Conservation (phyloP, 371 early-diverging fungal genomes). For the Syncephalis fuscata region DNA sequence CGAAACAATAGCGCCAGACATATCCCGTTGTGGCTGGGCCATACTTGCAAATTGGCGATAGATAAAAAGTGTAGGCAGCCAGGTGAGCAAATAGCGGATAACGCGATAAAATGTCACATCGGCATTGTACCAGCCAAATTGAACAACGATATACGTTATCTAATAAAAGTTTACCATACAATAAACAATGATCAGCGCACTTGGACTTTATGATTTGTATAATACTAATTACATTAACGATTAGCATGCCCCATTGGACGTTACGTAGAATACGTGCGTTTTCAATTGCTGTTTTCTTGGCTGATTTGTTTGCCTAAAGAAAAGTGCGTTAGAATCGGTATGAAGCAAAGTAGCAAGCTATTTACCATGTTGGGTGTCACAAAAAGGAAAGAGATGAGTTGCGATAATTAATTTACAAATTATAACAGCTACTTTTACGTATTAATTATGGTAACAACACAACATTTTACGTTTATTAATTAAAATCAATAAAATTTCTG, state of each 20-base stretch:
- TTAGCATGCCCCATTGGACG: constrained; percentile 35
- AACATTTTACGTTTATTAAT: too few relatives aligned
- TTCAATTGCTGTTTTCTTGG: constrained; percentile 48
- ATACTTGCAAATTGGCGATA: constrained; percentile 26
- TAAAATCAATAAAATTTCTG: too few relatives aligned
- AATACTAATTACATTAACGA: constrained; percentile 48
- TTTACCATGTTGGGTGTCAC: too few relatives aligned
- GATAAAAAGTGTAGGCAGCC: constrained; percentile 26
- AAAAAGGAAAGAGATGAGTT: too few relatives aligned
- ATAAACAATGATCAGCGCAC: too few relatives aligned
- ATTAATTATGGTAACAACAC: too few relatives aligned
- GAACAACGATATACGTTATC: constrained; percentile 33
- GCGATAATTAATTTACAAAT: too few relatives aligned
- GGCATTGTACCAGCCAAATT: constrained; percentile 30
- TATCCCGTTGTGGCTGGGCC: constrained; percentile 35
- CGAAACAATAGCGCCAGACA: constrained; percentile 30
- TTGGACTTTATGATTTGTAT: too few relatives aligned
- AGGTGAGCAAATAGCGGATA: constrained; percentile 24
- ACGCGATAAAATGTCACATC: constrained; percentile 24
- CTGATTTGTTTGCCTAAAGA: constrained; percentile 55
- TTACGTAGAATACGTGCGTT: constrained; percentile 39
- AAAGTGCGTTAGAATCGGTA: neutral
- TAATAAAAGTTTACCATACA: constrained; percentile 5
- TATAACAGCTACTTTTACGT: too few relatives aligned
- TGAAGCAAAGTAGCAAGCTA: neutral